Base-by-base conservation (phyloP, 345 rosid genomes). In the Eucalyptus sp. region DNA sequence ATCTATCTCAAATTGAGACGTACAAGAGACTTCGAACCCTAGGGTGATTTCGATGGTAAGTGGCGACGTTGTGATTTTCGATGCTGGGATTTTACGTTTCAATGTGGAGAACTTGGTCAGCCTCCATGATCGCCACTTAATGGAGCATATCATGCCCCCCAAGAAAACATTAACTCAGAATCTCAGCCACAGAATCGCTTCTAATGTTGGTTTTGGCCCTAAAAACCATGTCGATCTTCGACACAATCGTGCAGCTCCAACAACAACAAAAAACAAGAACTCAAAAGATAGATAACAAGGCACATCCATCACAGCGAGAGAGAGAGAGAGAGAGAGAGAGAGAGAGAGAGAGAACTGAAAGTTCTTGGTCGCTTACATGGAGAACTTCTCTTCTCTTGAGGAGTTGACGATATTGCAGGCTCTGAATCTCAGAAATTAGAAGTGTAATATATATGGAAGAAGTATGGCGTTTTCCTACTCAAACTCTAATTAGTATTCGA, bases 81-180 rank as follows among this genome's bases (percentile, higher is more conserved):
- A 41, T 41, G 6, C 25, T 18, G 25, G 81, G 81, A 37, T 71
- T 37, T 71, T 17, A 41, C 24, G 46, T 71, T 37, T 48, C 20
- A 51, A 89, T 68, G 68, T 91, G 93, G 92, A 89, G 56, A 43
- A 52, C 87, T 48, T 86, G 24, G 93, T 91, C 91, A 89, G 25
- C 51, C 44, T 71, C 54, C 87, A 86, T 83, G 33, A 46, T 41
- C 64, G 27, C 83, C 10, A 20, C 83, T 76, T 24, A 87, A 86
- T 88, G 79, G 85, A 86, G 87, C 24, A 10, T 37, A 76, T 76
- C 25, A 76, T 76, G 83, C 46, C 18, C 13, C 83, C 27, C 8
- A 76, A 37, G 48, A 76, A 76, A 76, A 37, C 43, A 12, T 20
- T 3, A 71, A 22, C 83, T 76, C 83, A 37, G 83, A 76, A 37